Evolutionary conservation across 73 alveolate species (phyloP).

Genomic region (Stentor roeselii): DNA sequence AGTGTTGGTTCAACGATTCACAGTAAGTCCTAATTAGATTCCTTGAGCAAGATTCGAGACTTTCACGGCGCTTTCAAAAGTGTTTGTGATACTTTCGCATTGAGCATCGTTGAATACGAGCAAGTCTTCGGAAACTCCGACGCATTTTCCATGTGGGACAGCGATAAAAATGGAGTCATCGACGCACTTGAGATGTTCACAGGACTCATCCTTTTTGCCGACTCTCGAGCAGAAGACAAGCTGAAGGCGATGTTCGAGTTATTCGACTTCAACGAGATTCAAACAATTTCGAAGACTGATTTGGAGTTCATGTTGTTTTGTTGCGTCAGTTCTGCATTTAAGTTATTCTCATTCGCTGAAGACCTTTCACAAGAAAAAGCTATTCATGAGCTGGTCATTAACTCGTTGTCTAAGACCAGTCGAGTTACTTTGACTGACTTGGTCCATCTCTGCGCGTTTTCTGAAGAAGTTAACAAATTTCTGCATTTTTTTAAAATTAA

Average conservation of each 20-base stretch:
- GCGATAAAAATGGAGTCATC: constrained; percentile 93
- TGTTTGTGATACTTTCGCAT: constrained; percentile 91
- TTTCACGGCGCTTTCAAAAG: constrained; percentile 90
- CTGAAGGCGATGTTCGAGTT: constrained; percentile 87
- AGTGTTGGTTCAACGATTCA: not conserved
- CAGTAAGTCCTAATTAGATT: constrained; percentile 8
- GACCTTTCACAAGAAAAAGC: constrained; percentile 68
- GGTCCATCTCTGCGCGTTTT: constrained; percentile 41
- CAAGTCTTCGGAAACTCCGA: constrained; percentile 85
- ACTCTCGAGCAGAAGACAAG: constrained; percentile 92
- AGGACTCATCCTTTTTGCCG: constrained; percentile 92
- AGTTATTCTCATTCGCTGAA: constrained; percentile 64
- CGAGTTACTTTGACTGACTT: constrained; percentile 7
- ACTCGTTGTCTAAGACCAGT: constrained; percentile 39
- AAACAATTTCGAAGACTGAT: constrained; percentile 81
- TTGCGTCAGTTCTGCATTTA: constrained; percentile 87
- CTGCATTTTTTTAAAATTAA: constrained; percentile 57
- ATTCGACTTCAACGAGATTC: constrained; percentile 93
- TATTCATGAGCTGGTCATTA: constrained; percentile 59
- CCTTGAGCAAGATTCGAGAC: constrained; percentile 76
- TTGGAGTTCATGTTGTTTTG: constrained; percentile 85
- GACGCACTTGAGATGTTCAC: constrained; percentile 92
- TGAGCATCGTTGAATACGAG: constrained; percentile 90
- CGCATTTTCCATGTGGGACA: constrained; percentile 90
- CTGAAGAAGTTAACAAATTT: constrained; percentile 65